A percentile compares a stretch with the other conserved stretches of the same genome.
phyloP scores from a whole-genome alignment of 192 early-diverging fungal species.

The Entophlyctis helioformis region DNA sequence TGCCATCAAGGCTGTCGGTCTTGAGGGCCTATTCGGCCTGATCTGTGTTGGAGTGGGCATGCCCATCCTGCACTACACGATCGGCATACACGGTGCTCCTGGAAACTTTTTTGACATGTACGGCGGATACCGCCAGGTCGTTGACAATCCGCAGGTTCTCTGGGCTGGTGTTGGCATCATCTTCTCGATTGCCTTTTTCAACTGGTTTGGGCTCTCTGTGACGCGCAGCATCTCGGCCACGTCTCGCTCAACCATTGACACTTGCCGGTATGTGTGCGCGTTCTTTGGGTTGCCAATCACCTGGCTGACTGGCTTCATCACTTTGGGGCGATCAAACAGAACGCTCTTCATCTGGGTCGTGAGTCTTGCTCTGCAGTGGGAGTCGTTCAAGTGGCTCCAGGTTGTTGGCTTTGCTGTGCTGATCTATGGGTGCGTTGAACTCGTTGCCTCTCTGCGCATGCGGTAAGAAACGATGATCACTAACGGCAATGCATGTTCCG shows the following conservation, averaged over 20 bases:
- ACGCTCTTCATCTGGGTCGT: constrained; percentile 95
- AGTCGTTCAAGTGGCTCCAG: constrained; percentile 80
- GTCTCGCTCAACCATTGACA: constrained; percentile 87
- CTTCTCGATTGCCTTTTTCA: constrained; percentile 90
- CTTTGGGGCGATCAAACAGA: constrained; percentile 2
- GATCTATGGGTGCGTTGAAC: constrained; percentile 26
- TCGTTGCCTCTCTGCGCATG: constrained; percentile 20
- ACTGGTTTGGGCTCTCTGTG: constrained; percentile 89
- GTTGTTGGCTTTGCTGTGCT: constrained; percentile 65
- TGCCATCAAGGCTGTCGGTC: constrained; percentile 82
- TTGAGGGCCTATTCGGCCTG: constrained; percentile 88
- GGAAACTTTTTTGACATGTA: constrained; percentile 77
- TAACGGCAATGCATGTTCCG: constrained; percentile 24
- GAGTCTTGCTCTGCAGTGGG: constrained; percentile 87
- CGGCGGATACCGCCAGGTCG: constrained; percentile 61
- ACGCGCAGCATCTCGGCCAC: constrained; percentile 81
- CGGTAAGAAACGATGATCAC: neutral
- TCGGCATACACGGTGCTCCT: constrained; percentile 46
- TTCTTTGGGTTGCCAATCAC: neutral
- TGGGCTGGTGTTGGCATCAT: constrained; percentile 61
- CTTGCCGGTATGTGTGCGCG: constrained; percentile 48
- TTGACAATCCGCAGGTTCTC: constrained; percentile 11
- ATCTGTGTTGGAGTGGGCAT: constrained; percentile 54
- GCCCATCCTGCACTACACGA: constrained; percentile 59
- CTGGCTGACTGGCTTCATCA: neutral